Base-by-base conservation (phyloP, 2,329 filamentous ascomycete genomes). In the Fusarium verrucosum region DNA sequence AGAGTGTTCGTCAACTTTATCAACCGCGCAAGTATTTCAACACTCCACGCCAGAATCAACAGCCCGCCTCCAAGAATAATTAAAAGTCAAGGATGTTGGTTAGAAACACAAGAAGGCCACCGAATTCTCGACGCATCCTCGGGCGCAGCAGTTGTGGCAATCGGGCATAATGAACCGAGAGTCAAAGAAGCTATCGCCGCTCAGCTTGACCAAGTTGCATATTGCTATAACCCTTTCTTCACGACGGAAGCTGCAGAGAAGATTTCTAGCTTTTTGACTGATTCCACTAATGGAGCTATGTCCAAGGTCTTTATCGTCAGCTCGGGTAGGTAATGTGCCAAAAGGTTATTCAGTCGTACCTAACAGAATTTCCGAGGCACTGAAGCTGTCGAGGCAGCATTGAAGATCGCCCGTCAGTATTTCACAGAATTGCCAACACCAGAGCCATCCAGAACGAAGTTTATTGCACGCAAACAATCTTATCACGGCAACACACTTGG, bases 401-500 rank as follows among this genome's bases (percentile, higher is more conserved):
- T 70, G 2, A 70, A 70, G 13, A 62, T 70, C 0, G 67, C 68
- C 4, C 45, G 68, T 0, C 68, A 70, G 3, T 70, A 70, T 2
- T 70, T 58, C 5, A 64, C 63, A 4, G 68, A 70, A 5, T 6
- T 69, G 4, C 28, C 66, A 2, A 58, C 50, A 4, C 59, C 68
- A 1, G 37, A 70, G 5, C 45, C 41, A 6, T 46, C 46, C 1
- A 51, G 68, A 7, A 65, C 59, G 0, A 56, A 23, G 0, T 70
- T 70, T 4, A 70, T 70, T 28, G 58, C 67, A 1, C 56, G 68
- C 0, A 65, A 49, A 8, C 65, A 69, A 14, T 70, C 68, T 0
- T 70, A 69, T 1, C 68, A 70, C 3, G 68, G 68, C 1, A 69
- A 69, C 1, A 70, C 68, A 0, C 54, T 70, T 1, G 68, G 68